These are phyloP conservation scores for Phytophthora fragariaefolia DNA, from an alignment of 352 stramenopile species.

Conservation along the genomic window DNA sequence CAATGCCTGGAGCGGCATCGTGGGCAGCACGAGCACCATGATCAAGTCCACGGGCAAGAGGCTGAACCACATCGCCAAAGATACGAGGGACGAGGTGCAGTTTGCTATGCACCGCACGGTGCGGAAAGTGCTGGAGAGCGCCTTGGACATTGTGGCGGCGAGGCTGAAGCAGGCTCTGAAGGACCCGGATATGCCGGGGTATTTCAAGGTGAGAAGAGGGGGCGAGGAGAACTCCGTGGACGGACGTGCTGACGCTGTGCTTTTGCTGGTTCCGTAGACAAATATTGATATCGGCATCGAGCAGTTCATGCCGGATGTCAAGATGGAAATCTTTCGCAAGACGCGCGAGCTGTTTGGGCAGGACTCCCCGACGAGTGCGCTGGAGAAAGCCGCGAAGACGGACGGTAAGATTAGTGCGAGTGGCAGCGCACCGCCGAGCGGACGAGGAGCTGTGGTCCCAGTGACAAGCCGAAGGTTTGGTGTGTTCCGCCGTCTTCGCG, in stretches of 20 bases:
- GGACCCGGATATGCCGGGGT: conserved; percentile 84
- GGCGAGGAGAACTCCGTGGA: no score
- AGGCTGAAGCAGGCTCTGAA: conserved; percentile 81
- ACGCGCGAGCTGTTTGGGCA: conserved; percentile 77
- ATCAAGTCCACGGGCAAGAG: conserved; percentile 81
- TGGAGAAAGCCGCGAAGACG: conserved; percentile 14
- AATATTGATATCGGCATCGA: conserved; percentile 89
- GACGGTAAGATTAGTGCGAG: background rate
- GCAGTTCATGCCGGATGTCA: conserved; percentile 90
- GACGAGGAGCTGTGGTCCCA: conserved; percentile 5
- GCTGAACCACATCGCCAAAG: conserved; percentile 83
- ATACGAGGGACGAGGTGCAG: conserved; percentile 87
- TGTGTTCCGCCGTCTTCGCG: conserved; percentile 57
- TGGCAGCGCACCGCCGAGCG: background rate
- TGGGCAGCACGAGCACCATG: conserved; percentile 82
- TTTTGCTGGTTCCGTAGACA: conserved; percentile 30
- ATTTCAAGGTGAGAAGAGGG: conserved; percentile 59
- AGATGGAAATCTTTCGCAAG: conserved; percentile 90
- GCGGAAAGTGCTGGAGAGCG: conserved; percentile 77
- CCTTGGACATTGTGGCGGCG: conserved; percentile 78
- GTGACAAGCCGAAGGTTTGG: conserved; percentile 24
- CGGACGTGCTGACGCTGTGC: background rate
- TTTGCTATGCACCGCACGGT: conserved; percentile 82
- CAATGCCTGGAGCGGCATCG: conserved; percentile 66
- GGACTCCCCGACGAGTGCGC: conserved; percentile 22